A percentile compares a stretch with the other conserved stretches of the same genome.
Conservation (phyloP, 202 grass and related monocot genomes). For the Zoysia matrella region DNA sequence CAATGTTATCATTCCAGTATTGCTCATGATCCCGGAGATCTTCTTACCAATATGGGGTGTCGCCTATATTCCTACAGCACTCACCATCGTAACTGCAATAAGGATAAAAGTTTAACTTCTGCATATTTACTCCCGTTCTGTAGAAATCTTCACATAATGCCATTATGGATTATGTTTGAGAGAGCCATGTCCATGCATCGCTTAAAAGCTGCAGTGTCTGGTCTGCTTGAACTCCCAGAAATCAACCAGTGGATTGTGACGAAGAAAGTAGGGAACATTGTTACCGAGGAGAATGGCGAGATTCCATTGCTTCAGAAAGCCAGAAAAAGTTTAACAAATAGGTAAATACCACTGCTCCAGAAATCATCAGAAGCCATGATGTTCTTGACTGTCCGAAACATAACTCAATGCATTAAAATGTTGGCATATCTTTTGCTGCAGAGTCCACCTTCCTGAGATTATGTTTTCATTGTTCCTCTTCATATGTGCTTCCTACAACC, state of each 20-base stretch:
- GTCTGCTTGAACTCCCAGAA: conserved; percentile 70
- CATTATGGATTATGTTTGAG: conserved; percentile 97
- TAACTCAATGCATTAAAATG: not conserved
- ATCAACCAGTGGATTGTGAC: conserved; percentile 89
- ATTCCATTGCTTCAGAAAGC: conserved; percentile 68
- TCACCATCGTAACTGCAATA: conserved; percentile 80
- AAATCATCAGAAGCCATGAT: not conserved
- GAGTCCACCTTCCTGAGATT: conserved; percentile 64
- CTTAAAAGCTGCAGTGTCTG: conserved; percentile 79
- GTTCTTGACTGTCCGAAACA: not conserved
- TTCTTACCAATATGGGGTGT: conserved; percentile 61
- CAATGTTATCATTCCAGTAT: conserved; percentile 73
- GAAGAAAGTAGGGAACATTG: conserved; percentile 64
- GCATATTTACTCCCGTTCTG: not conserved
- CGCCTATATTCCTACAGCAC: conserved; percentile 10
- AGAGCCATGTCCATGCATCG: conserved; percentile 89
- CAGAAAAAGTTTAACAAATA: conserved; percentile 67
- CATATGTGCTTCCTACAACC: conserved; percentile 81
- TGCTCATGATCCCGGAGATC: conserved; percentile 83
- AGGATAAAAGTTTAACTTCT: conserved; percentile 39
- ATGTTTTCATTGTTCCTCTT: conserved; percentile 69
- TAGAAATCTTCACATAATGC: conserved; percentile 87
- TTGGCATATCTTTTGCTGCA: conserved; percentile 34
- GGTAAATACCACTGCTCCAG: conserved; percentile 49
- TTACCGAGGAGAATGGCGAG: conserved; percentile 50